Conservation (phyloP, 2,329 filamentous ascomycete species). For the Juglanconis sp. region DNA sequence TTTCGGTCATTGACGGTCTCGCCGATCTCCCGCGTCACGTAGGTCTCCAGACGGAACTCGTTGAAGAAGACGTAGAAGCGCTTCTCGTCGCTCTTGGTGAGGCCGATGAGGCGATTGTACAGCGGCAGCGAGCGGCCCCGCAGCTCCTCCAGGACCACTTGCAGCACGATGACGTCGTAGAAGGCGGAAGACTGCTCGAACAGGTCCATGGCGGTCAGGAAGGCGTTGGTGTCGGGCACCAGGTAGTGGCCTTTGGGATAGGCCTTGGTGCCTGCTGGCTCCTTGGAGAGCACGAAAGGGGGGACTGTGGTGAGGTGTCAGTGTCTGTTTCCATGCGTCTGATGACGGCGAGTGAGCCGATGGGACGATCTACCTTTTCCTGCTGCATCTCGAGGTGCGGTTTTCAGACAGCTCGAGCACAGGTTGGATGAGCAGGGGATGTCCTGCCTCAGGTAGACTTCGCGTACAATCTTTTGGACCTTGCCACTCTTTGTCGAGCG, state of each 20-base stretch:
- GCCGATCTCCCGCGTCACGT: slow-evolving; percentile 68
- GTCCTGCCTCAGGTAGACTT: slow-evolving; percentile 92
- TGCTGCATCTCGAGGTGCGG: slow-evolving; percentile 74
- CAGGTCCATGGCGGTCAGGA: slow-evolving; percentile 93
- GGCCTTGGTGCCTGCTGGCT: slow-evolving; percentile 75
- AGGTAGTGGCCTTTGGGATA: slow-evolving; percentile 91
- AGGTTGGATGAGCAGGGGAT: slow-evolving; percentile 95
- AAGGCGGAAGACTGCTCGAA: slow-evolving; percentile 91
- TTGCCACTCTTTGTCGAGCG: slow-evolving; percentile 93
- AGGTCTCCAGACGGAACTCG: slow-evolving; percentile 91
- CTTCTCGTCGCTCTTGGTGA: slow-evolving; percentile 95
- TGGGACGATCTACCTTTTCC: slow-evolving; percentile 59
- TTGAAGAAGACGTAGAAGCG: slow-evolving; percentile 99
- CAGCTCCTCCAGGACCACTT: slow-evolving; percentile 94
- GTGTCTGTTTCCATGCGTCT: neutral
- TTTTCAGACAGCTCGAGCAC: slow-evolving; percentile 71
- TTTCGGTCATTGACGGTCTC: slow-evolving; percentile 97
- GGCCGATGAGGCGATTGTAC: slow-evolving; percentile 85
- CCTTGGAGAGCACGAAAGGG: slow-evolving; percentile 85
- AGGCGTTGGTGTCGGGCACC: slow-evolving; percentile 91
- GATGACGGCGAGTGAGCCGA: neutral
- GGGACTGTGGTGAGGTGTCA: slow-evolving; percentile 50
- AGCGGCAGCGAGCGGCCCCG: slow-evolving; percentile 90
- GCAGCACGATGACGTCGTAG: slow-evolving; percentile 93
- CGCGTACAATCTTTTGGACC: slow-evolving; percentile 97